phyloP scores from a whole-genome alignment of 164 flowering plant genomes.

The Liquidambar formosana region DNA sequence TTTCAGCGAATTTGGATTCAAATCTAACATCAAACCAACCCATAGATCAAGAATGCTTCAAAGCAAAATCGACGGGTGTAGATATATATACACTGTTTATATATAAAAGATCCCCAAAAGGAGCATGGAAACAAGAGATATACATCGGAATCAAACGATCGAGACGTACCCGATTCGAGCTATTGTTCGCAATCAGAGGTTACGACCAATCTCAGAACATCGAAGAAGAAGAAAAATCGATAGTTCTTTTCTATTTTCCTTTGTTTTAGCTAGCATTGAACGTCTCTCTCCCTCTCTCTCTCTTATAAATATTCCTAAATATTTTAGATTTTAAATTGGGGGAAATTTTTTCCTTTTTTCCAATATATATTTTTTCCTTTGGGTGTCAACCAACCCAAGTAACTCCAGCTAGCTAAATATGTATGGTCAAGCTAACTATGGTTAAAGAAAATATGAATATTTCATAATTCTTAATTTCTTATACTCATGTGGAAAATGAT shows the following conservation, averaged over 20 bases:
- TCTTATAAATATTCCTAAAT: no score
- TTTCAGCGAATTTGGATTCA: constrained; percentile 3
- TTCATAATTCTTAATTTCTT: no score
- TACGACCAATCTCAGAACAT: constrained; percentile 24
- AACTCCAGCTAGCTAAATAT: constrained; percentile 6
- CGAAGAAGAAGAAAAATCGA: constrained; percentile 4
- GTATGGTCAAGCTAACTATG: constrained; percentile 13
- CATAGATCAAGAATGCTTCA: no score
- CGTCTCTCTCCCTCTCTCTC: constrained; percentile 10
- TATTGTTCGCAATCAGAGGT: constrained; percentile 19
- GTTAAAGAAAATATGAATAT: background rate
- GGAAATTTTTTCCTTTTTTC: constrained; percentile 4
- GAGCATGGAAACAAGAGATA: constrained; percentile 3
- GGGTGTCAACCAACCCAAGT: background rate
- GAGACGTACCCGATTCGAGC: constrained; percentile 27
- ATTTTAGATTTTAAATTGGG: constrained; percentile 1
- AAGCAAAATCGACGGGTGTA: no score
- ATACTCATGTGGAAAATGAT: no score
- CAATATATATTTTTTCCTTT: no score
- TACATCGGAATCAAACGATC: constrained; percentile 17
- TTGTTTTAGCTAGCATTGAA: constrained; percentile 5
- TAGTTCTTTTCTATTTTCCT: background rate
- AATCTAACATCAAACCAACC: no score
- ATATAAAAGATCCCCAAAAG: constrained; percentile 16
- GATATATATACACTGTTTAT: no score